Evolutionary conservation across 768 basidiomycete genomes (phyloP).

Genomic region (Suillus decipiens): DNA sequence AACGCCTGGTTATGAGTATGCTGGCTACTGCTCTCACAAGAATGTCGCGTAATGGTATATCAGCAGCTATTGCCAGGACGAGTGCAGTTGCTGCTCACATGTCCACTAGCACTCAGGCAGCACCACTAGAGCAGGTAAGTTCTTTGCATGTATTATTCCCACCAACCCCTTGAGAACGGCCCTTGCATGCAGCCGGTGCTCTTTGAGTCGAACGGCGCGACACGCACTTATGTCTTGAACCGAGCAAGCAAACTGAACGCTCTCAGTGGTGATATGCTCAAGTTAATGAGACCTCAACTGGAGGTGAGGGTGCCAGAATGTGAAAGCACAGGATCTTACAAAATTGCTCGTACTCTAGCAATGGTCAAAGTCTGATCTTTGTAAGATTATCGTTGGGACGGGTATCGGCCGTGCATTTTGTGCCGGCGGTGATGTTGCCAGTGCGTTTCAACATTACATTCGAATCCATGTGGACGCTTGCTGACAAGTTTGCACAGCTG

Average conservation of each 20-base stretch:
- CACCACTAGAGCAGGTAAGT: constrained; percentile 28
- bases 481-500: constrained; percentile 41
- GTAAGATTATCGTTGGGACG: constrained; percentile 70
- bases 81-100: constrained; percentile 38
- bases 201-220: constrained; percentile 65
- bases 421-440: constrained; percentile 90
- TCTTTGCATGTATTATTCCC: background rate
- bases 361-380: constrained; percentile 73
- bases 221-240: constrained; percentile 78
- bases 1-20: constrained; percentile 20
- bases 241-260: constrained; percentile 81
- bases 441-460: constrained; percentile 47
- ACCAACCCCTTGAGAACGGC: background rate
- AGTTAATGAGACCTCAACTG: constrained; percentile 67
- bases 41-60: constrained; percentile 30
- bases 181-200: constrained; percentile 49
- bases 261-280: constrained; percentile 77
- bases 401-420: constrained; percentile 83
- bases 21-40: constrained; percentile 27
- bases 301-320: constrained; percentile 54
- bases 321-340: constrained; percentile 11
- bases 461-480: constrained; percentile 5
- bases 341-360: constrained; percentile 45
- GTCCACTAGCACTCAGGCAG: constrained; percentile 25
- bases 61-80: constrained; percentile 31